phyloP scores from a whole-genome alignment of 768 basidiomycete species.

The Leucosporidium yakuticum region DNA sequence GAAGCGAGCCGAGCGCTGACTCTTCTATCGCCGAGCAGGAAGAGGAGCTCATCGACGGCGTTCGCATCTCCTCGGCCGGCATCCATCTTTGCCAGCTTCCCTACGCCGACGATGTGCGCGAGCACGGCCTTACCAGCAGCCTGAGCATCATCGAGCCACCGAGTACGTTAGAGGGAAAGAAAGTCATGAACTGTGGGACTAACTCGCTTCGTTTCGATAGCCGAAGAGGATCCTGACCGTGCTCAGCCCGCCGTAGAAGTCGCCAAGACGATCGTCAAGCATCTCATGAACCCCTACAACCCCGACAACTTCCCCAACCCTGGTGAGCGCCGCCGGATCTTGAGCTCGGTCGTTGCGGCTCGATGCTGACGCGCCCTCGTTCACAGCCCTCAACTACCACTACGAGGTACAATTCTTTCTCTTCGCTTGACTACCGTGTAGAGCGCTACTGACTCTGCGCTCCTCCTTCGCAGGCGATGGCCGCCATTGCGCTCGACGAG shows the following conservation, averaged over 20 bases:
- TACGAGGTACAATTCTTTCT: slow-evolving; percentile 17
- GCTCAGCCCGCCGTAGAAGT: slow-evolving; percentile 57
- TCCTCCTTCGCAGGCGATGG: slow-evolving; percentile 50
- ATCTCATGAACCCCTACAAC: slow-evolving; percentile 75
- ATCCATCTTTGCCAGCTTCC: slow-evolving; percentile 91
- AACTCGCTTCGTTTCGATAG: neutral
- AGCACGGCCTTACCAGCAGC: slow-evolving; percentile 62
- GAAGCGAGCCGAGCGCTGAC: neutral
- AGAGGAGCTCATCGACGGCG: slow-evolving; percentile 62
- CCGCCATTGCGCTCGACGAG: slow-evolving; percentile 88
- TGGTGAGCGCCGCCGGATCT: slow-evolving; percentile 53
- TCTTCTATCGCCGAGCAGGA: slow-evolving; percentile 47
- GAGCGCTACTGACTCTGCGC: neutral
- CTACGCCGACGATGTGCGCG: slow-evolving; percentile 87
- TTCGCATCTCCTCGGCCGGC: slow-evolving; percentile 71
- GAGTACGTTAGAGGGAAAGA: slow-evolving; percentile 10
- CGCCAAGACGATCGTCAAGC: slow-evolving; percentile 53
- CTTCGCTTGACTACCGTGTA: neutral
- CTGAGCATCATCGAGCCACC: slow-evolving; percentile 52
- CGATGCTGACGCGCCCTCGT: neutral
- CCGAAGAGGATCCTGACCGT: neutral
- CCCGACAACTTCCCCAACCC: slow-evolving; percentile 61
- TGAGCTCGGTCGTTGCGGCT: neutral
- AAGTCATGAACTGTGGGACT: too few species aligned
- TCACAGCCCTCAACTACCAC: slow-evolving; percentile 32